phyloP scores from a whole-genome alignment of 176 grass and related monocot genomes.

The Triticum urartu region DNA sequence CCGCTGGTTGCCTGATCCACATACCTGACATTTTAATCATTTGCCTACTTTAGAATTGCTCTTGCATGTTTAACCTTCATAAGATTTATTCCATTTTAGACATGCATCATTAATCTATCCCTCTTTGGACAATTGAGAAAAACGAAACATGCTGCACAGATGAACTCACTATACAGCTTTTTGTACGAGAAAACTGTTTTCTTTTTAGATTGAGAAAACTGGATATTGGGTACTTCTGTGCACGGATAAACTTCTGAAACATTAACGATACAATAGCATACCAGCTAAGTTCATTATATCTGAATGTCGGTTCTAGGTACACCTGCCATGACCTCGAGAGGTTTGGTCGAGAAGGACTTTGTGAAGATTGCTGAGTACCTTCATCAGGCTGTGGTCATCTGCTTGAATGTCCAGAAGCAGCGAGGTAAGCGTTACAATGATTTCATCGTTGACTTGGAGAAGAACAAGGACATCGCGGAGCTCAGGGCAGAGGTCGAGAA shows the following conservation, averaged over 20 bases:
- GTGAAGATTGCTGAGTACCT: conserved; percentile 69
- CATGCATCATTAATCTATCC: background rate
- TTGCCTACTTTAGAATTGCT: background rate
- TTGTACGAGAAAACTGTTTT: background rate
- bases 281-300: conserved; percentile 3
- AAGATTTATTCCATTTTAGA: background rate
- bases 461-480: conserved; percentile 57
- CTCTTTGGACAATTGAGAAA: background rate
- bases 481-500: conserved; percentile 67
- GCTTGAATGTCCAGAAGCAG: conserved; percentile 64
- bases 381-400: conserved; percentile 59
- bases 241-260: background rate
- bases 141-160: background rate
- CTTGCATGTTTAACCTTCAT: conserved; percentile 3
- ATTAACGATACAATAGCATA: background rate
- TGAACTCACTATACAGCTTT: background rate
- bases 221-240: background rate
- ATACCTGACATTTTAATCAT: background rate
- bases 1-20: background rate
- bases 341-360: conserved; percentile 79
- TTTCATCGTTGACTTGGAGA: conserved; percentile 58
- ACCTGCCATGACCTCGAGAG: conserved; percentile 92
- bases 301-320: conserved; percentile 47
- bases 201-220: background rate
- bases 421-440: conserved; percentile 58